Conservation (phyloP, 225 moss, liverwort and hornwort genomes). For the Physcomitrellopsis africana region DNA sequence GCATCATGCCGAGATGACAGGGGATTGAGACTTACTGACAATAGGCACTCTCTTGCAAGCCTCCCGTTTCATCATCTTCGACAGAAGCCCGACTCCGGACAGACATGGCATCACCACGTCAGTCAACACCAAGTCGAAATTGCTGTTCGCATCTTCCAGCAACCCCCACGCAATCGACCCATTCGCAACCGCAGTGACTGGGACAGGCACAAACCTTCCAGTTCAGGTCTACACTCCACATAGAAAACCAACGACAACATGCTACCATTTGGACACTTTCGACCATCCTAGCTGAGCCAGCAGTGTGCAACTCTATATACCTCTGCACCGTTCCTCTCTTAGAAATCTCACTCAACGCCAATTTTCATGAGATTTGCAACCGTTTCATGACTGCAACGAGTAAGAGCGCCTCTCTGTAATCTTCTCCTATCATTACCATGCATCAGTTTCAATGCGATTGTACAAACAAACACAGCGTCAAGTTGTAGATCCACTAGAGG, state of each 20-base stretch:
- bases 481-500: too few species aligned
- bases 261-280: background rate
- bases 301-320: too few species aligned
- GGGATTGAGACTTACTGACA: conserved; percentile 67
- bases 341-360: too few species aligned
- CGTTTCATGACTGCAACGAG: background rate
- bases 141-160: conserved; percentile 72
- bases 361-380: too few species aligned
- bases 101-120: conserved; percentile 97
- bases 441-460: too few species aligned
- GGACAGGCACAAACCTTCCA: conserved; percentile 66
- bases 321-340: background rate
- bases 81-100: conserved; percentile 90
- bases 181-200: conserved; percentile 91
- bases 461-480: too few species aligned
- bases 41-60: conserved; percentile 79
- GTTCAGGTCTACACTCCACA: conserved; percentile 62
- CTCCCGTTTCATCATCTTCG: conserved; percentile 84
- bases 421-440: too few species aligned
- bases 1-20: background rate
- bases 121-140: conserved; percentile 89
- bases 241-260: background rate
- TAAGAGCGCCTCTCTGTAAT: too few species aligned
- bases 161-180: conserved; percentile 85
- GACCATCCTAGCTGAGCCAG: too few species aligned